Conservation (phyloP, 1,284 basidiomycete species). For the Anthracocystis panici-leucophaei region DNA sequence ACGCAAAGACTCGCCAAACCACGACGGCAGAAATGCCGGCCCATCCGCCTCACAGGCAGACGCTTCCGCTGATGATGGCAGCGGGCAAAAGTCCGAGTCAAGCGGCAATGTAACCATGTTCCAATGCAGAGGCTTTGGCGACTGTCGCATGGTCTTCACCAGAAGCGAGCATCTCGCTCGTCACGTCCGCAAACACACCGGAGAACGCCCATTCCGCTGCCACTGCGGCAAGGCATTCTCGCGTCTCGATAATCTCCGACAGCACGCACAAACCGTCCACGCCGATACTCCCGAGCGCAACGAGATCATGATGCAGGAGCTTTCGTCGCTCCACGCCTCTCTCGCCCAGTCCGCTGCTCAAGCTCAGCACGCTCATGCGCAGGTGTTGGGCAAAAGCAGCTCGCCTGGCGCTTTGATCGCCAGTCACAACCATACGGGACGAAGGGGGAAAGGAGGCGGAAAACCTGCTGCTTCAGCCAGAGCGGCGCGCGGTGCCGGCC, state of each 20-base stretch:
- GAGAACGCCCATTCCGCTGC: conserved; percentile 90
- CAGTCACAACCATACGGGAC: conserved; percentile 43
- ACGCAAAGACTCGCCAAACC: conserved; percentile 27
- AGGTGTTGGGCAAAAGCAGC: conserved; percentile 58
- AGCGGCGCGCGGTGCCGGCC: conserved; percentile 22
- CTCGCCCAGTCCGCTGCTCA: conserved; percentile 73
- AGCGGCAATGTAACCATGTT: conserved; percentile 82
- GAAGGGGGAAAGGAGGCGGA: conserved; percentile 37
- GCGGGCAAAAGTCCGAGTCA: conserved; percentile 32
- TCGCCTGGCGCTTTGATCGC: conserved; percentile 45
- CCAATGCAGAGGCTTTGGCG: conserved; percentile 92
- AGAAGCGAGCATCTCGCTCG: conserved; percentile 93
- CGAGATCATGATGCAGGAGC: conserved; percentile 89
- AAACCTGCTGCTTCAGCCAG: conserved; percentile 35
- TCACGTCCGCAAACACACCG: conserved; percentile 96
- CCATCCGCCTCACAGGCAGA: conserved; percentile 1
- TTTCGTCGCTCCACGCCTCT: conserved; percentile 84
- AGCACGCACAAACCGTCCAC: conserved; percentile 95
- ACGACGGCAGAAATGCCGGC: conserved; percentile 4
- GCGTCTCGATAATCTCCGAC: conserved; percentile 93
- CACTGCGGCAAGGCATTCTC: conserved; percentile 96
- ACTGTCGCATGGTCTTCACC: conserved; percentile 95
- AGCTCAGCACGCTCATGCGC: conserved; percentile 58
- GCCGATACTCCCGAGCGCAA: conserved; percentile 86
- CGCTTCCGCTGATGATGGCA: conserved; percentile 16